Base-by-base conservation (phyloP, 495 filamentous ascomycete genomes). In the Penicillium argentinense region DNA sequence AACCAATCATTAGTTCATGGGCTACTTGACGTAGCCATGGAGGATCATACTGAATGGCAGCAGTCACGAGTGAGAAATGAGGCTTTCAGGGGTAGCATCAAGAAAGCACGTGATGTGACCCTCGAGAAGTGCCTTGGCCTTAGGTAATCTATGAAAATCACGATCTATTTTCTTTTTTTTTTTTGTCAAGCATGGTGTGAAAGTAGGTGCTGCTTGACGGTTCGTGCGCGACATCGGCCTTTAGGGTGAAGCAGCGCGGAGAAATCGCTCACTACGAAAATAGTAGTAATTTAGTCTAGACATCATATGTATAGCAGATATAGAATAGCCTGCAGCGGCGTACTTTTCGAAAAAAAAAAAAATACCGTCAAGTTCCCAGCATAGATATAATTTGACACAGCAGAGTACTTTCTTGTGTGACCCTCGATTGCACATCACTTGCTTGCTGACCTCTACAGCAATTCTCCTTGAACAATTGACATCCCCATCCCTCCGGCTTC, bases 21-120 rank as follows among this genome's bases (percentile, higher is more conserved):
- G 0, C 48, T 45, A 1, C 42, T 39, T 13, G 46, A 49, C 19
- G 3, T 42, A 14, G 46, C 46, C n/a, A 22, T 49, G 13, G 38
- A 49, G 4, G 46, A 49, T 28, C 42, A 49, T 49, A 36, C 16
- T 12, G 28, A 34, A 6, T 49, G 29, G 46, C 46, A 49, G 18
- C 28, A 22, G 7, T 39, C 34, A 30, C 21, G 44, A 7, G 44
- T 47, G 34, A 22, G 24, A 4, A 47, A 23, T 13, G 21, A 49
- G 14, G 14, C 28, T 34, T 33, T 48, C 17, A 42, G 27, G 29
- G 46, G 27, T 2, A 27, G 42, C 25, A 49, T 49, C 38, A 25
- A 12, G 3, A 42, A 37, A 33, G 38, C 38, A 18, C 38, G 39
- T 1, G 46, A 49, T 13, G 16, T 49, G 29, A 19, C 38, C 1